A percentile compares a stretch with the other conserved stretches of the same genome.
Evolutionary conservation across 345 rosid species (phyloP).

Genomic region (Salix purpurea): DNA sequence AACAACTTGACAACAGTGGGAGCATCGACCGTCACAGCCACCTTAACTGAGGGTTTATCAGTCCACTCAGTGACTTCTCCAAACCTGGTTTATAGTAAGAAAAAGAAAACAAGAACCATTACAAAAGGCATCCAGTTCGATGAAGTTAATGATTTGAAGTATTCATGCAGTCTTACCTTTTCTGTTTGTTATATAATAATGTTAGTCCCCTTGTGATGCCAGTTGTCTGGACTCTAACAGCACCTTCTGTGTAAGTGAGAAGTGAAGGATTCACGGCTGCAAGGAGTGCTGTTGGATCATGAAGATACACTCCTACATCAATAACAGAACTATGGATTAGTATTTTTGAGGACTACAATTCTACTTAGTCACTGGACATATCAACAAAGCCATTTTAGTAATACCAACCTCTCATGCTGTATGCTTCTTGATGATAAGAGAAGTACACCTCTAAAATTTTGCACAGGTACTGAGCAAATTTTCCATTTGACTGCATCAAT

Average conservation of each 20-base stretch:
- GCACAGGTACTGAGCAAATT: constrained; percentile 66
- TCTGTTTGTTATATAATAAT: constrained; percentile 56
- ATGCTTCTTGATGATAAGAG: constrained; percentile 63
- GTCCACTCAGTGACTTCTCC: constrained; percentile 61
- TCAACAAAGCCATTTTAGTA: not conserved
- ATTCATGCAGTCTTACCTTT: constrained; percentile 42
- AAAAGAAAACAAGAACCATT: not conserved
- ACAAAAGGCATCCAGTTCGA: not conserved
- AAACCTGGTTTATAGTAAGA: constrained; percentile 39
- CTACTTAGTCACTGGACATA: not conserved
- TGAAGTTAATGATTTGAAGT: not conserved
- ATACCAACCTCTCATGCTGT: constrained; percentile 50
- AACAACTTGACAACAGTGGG: constrained; percentile 55
- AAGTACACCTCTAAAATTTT: constrained; percentile 67
- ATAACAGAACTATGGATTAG: not conserved
- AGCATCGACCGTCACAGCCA: constrained; percentile 84
- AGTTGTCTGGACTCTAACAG: constrained; percentile 78
- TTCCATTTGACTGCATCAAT: constrained; percentile 58
- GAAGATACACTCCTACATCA: constrained; percentile 82
- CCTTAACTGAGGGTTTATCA: constrained; percentile 73
- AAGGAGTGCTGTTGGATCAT: constrained; percentile 73
- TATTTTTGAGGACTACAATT: not conserved
- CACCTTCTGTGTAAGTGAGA: constrained; percentile 70
- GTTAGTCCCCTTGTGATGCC: constrained; percentile 82
- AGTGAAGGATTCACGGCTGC: constrained; percentile 80